Evolutionary conservation across 169 alveolate genomes (phyloP).

Genomic region (Plasmodium malariae): DNA sequence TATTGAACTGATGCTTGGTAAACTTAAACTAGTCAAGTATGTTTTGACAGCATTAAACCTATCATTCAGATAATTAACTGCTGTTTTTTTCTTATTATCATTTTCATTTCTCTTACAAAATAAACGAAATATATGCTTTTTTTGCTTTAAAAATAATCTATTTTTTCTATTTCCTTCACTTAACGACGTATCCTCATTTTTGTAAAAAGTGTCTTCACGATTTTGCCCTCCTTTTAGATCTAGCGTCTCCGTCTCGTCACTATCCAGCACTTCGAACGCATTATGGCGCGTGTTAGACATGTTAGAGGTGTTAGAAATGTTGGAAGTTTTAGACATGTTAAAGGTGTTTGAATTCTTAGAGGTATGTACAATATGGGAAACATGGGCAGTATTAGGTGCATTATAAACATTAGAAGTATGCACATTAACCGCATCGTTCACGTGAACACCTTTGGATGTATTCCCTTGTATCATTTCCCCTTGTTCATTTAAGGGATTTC

Average conservation of each 20-base stretch:
- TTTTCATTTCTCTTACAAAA: constrained; percentile 22
- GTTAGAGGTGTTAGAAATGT: too few species aligned
- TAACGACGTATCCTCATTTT: constrained; percentile 14
- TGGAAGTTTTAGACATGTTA: too few species aligned
- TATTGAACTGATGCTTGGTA: constrained; percentile 3
- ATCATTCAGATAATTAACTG: constrained; percentile 37
- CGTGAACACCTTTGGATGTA: too few species aligned
- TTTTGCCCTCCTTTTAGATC: background rate
- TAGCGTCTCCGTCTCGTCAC: background rate
- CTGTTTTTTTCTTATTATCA: constrained; percentile 17
- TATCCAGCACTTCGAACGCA: background rate
- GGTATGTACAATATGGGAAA: too few species aligned
- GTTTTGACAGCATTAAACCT: constrained; percentile 36
- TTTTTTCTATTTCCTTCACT: constrained; percentile 20
- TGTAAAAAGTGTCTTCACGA: too few species aligned
- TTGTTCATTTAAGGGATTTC: background rate
- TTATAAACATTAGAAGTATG: too few species aligned
- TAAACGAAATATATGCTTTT: constrained; percentile 50
- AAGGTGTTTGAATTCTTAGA: too few species aligned
- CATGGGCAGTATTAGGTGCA: too few species aligned
- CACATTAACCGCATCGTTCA: too few species aligned
- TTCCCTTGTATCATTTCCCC: too few species aligned
- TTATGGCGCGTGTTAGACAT: too few species aligned
- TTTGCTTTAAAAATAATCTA: constrained; percentile 37
- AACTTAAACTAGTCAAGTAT: constrained; percentile 35